Evolutionary conservation across 2,329 filamentous ascomycete species (phyloP), one percentile per base, ranked within the genome.

Genomic region (Curvularia sp.): DNA sequence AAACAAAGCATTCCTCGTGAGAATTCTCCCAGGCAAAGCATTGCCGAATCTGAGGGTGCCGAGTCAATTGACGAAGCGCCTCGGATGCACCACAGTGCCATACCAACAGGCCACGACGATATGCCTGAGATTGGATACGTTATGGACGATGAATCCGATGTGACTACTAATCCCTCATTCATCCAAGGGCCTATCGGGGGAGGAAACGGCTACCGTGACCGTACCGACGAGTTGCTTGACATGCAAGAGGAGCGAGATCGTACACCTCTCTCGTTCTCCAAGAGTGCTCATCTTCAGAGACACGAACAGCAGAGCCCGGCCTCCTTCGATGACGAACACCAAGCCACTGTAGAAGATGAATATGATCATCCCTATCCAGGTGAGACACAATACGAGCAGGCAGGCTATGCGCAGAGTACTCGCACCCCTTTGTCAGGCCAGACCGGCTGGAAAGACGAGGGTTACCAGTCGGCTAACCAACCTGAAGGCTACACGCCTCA

Each of bases 151-250:
- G 80, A 81, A 50, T 84, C 82, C 21, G 92, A 96, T 60, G 84
- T 92, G 15, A 89, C 87, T 45, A 96, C 93, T 18, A 96, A 96
- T 71, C 92, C 92, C 2, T 97, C 93, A 0, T 83, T 93, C 49
- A 87, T 96, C 39, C 86, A 93, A 64, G 92, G 90, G 18, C 89
- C 88, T 1, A 84, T 90, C 49, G 88, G 86, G 49, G 86, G 85
- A 32, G 73, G 79, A 25, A 74, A 80, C 45, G 62, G 58, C 0
- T 80, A 81, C 63, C 80, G 79, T 46, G 78, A 77, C 59, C 76
- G 75, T 21, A 82, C 70, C 15, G 70, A 72, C n/a, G 67, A 73
- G 73, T 43, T 71, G 21, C 61, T 75, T 15, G 66, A 60, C 47
- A 68, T 58, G 65, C 75, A 61, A 67, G 78, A 72, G 63, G 77